phyloP scores from a whole-genome alignment of 2,329 filamentous ascomycete species.

The Aspergillus melleus region DNA sequence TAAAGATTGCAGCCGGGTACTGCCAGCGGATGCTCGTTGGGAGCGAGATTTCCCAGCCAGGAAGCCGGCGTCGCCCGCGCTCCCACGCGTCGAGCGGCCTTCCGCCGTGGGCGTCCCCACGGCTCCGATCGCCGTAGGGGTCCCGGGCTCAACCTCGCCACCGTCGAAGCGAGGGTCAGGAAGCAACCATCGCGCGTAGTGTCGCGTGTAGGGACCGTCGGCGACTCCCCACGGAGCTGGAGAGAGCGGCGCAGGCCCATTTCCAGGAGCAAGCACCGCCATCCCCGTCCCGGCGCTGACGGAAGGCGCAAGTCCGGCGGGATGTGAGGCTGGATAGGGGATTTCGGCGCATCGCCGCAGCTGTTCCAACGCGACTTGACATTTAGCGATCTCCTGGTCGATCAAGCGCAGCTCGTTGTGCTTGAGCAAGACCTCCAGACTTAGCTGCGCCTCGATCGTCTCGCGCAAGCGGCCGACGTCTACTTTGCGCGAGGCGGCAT shows the following conservation, averaged over 20 bases:
- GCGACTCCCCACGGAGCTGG: slow-evolving; percentile 87
- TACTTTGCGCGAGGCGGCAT: slow-evolving; percentile 24
- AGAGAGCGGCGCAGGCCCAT: slow-evolving; percentile 69
- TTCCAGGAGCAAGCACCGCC: slow-evolving; percentile 62
- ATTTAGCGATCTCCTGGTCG: slow-evolving; percentile 94
- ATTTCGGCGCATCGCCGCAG: slow-evolving; percentile 88
- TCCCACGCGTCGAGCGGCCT: slow-evolving; percentile 78
- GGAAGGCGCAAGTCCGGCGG: slow-evolving; percentile 59
- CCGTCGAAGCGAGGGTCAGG: slow-evolving; percentile 86
- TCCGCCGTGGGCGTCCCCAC: slow-evolving; percentile 55
- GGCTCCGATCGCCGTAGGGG: slow-evolving; percentile 17
- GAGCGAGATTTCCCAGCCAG: slow-evolving; percentile 58
- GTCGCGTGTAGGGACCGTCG: slow-evolving; percentile 88
- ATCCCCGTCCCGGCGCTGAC: slow-evolving; percentile 74
- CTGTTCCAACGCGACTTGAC: slow-evolving; percentile 89
- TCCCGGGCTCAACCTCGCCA: slow-evolving; percentile 35
- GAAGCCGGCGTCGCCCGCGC: slow-evolving; percentile 57
- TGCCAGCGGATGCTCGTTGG: slow-evolving; percentile 58
- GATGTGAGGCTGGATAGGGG: slow-evolving; percentile 75
- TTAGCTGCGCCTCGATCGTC: slow-evolving; percentile 80
- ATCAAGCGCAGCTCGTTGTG: slow-evolving; percentile 92
- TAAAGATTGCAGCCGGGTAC: slow-evolving; percentile 67
- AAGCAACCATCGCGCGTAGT: slow-evolving; percentile 94
- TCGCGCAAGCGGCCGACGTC: slow-evolving; percentile 60
- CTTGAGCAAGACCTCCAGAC: slow-evolving; percentile 88